Evolutionary conservation across 2,329 filamentous ascomycete genomes (phyloP).

Genomic region (Colletotrichum sp.): DNA sequence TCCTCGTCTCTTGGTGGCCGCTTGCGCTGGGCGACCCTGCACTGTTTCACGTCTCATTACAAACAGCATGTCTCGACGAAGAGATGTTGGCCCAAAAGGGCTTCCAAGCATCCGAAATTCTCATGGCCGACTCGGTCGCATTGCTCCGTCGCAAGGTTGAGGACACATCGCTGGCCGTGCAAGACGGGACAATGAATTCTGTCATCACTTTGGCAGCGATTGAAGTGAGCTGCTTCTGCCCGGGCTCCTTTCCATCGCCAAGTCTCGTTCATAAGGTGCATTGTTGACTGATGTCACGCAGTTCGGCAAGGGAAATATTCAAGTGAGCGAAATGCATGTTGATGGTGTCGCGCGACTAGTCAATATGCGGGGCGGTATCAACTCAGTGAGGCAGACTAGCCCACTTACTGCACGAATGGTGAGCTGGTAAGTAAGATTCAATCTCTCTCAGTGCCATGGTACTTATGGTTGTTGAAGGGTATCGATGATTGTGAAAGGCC

Average conservation of each 20-base stretch:
- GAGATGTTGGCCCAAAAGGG: constrained; percentile 56
- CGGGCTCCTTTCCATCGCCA: background rate
- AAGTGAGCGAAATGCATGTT: constrained; percentile 50
- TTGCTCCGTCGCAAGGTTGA: constrained; percentile 55
- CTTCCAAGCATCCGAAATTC: constrained; percentile 55
- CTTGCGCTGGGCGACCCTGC: constrained; percentile 59
- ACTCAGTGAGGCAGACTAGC: constrained; percentile 48
- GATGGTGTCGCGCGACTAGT: constrained; percentile 54
- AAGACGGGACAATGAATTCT: constrained; percentile 60
- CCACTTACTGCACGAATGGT: constrained; percentile 61
- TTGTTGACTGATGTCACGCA: constrained; percentile 22
- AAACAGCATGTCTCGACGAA: constrained; percentile 61
- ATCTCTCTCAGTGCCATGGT: too few species aligned
- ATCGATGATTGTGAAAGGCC: constrained; percentile 57
- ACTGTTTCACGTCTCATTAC: constrained; percentile 62
- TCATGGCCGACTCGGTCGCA: constrained; percentile 62
- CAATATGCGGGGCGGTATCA: constrained; percentile 54
- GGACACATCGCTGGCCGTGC: constrained; percentile 48
- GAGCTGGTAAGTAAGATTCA: constrained; percentile 44
- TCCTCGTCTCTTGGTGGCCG: constrained; percentile 65
- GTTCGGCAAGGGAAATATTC: constrained; percentile 57
- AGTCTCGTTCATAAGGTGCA: background rate
- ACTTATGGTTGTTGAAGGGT: constrained; percentile 44
- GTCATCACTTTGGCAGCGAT: constrained; percentile 63
- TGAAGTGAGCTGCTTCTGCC: constrained; percentile 43